Evolutionary conservation across 345 rosid species (phyloP).

Genomic region (Bruguiera parviflora): DNA sequence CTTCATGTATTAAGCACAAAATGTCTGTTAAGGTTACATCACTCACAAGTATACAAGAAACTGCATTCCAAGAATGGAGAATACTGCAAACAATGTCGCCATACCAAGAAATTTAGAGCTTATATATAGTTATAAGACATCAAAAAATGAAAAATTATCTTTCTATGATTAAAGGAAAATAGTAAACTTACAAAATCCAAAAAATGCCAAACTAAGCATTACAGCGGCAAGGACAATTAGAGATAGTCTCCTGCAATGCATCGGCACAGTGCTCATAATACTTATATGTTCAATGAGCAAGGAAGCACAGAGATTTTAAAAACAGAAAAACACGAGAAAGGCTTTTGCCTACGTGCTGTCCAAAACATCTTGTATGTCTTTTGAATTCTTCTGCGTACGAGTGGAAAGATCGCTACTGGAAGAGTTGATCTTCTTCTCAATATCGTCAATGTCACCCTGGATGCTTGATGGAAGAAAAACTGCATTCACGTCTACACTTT

Average conservation of each 20-base stretch:
- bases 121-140: too few species aligned
- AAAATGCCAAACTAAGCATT: constrained; percentile 17
- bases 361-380: constrained; percentile 12
- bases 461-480: constrained; percentile 13
- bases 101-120: background rate
- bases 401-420: constrained; percentile 7
- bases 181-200: constrained; percentile 24
- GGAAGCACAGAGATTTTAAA: background rate
- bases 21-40: background rate
- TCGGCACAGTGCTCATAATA: background rate
- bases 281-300: background rate
- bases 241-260: constrained; percentile 15
- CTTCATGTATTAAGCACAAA: background rate
- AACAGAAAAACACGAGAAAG: background rate
- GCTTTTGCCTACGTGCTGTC: constrained; percentile 15
- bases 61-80: constrained; percentile 18
- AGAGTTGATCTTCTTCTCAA: constrained; percentile 16
- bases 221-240: constrained; percentile 19
- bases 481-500: constrained; percentile 16
- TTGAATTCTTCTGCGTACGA: constrained; percentile 11
- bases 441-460: constrained; percentile 12
- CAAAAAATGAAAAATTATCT: too few species aligned
- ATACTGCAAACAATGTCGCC: constrained; percentile 15
- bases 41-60: constrained; percentile 20
- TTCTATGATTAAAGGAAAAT: too few species aligned